A percentile compares a stretch with the other conserved stretches of the same genome.
Evolutionary conservation across 768 basidiomycete genomes (phyloP).

Genomic region (Astraeus odoratus): DNA sequence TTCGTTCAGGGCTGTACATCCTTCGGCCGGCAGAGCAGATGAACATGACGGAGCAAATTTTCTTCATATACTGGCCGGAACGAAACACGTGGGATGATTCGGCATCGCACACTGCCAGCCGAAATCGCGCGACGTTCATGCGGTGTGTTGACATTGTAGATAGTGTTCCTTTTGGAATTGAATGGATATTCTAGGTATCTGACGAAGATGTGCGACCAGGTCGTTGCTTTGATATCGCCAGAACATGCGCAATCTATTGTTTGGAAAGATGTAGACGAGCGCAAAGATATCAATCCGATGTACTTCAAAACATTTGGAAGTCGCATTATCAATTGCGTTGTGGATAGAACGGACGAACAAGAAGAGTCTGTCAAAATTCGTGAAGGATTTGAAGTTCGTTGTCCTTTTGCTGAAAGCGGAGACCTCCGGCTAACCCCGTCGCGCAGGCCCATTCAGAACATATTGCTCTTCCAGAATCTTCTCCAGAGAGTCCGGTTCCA

Average conservation of each 20-base stretch:
- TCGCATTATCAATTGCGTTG: slow-evolving; percentile 43
- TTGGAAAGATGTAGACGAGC: slow-evolving; percentile 36
- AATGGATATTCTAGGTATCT: slow-evolving; percentile 40
- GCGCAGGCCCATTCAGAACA: slow-evolving; percentile 7
- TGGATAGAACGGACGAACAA: slow-evolving; percentile 45
- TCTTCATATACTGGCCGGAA: slow-evolving; percentile 58
- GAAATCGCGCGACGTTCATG: slow-evolving; percentile 58
- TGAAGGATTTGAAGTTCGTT: neutral
- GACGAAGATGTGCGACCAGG: slow-evolving; percentile 52
- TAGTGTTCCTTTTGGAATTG: neutral
- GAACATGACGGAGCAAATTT: slow-evolving; percentile 25
- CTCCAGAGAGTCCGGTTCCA: slow-evolving; percentile 6
- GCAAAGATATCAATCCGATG: neutral
- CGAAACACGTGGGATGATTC: slow-evolving; percentile 51
- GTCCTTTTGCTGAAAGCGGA: too few relatives aligned
- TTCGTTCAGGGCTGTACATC: slow-evolving; percentile 45
- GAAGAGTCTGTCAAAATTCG: slow-evolving; percentile 38
- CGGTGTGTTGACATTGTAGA: slow-evolving; percentile 29
- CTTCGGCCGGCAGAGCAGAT: slow-evolving; percentile 13
- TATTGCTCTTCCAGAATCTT: slow-evolving; percentile 3
- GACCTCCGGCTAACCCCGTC: too few relatives aligned
- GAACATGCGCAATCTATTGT: slow-evolving; percentile 40
- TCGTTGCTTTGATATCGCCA: slow-evolving; percentile 42
- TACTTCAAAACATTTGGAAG: slow-evolving; percentile 14
- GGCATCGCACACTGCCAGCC: slow-evolving; percentile 35